Conservation (phyloP, 1,284 basidiomycete species). For the Apiotrichum veenhuisii region DNA sequence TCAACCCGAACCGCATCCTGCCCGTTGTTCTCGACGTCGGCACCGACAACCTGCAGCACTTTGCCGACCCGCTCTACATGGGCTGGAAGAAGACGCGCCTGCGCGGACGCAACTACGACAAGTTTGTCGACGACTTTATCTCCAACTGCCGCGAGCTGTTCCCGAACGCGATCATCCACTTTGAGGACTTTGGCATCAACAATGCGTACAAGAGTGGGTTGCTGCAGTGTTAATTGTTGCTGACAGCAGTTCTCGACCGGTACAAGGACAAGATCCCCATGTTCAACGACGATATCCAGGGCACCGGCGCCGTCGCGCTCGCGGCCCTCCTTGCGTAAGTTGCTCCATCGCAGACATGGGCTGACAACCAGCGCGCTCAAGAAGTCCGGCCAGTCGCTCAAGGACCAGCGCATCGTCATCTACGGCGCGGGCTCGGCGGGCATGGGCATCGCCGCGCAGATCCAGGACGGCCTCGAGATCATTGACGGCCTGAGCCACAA, state of each 20-base stretch:
- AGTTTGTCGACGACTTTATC: constrained; percentile 53
- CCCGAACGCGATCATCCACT: constrained; percentile 50
- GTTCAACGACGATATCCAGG: constrained; percentile 76
- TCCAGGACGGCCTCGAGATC: constrained; percentile 70
- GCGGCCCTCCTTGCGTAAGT: constrained; percentile 45
- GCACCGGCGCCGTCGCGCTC: constrained; percentile 74
- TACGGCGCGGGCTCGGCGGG: constrained; percentile 81
- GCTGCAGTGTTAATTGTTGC: neutral
- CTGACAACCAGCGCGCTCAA: constrained; percentile 53
- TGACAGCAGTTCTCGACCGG: constrained; percentile 56
- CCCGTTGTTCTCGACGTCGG: constrained; percentile 71
- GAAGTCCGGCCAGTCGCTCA: constrained; percentile 63
- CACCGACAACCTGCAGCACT: constrained; percentile 62
- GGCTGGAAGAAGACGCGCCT: constrained; percentile 52
- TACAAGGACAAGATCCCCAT: constrained; percentile 54
- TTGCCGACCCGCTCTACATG: constrained; percentile 49
- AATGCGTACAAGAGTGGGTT: constrained; percentile 58
- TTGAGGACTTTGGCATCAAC: constrained; percentile 54
- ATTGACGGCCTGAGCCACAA: constrained; percentile 57
- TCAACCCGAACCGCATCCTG: constrained; percentile 65
- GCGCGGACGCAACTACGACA: constrained; percentile 50
- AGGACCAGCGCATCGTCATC: constrained; percentile 71
- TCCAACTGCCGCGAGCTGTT: constrained; percentile 48
- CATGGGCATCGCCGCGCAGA: constrained; percentile 61
- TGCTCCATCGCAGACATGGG: neutral